These are phyloP conservation scores for Malassezia vespertilionis DNA, from an alignment of 1,284 basidiomycete genomes.

Conservation along the genomic window DNA sequence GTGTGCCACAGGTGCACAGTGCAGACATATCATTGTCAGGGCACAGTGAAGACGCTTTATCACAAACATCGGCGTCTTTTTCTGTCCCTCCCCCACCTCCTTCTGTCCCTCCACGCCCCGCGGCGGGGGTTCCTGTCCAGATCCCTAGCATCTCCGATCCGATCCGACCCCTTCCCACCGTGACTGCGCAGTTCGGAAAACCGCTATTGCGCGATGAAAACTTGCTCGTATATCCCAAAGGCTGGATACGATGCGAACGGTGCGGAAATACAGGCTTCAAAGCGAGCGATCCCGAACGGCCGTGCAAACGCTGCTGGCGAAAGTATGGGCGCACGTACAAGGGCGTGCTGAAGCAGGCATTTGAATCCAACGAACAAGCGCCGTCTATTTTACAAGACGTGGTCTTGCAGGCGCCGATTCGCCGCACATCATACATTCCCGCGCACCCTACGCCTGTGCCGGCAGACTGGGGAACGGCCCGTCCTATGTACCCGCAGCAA, in stretches of 20 bases:
- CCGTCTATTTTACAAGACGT: neutral
- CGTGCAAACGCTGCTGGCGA: slow-evolving; percentile 15
- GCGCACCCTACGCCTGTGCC: neutral
- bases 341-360: slow-evolving; percentile 7
- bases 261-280: slow-evolving; percentile 19
- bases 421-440: neutral
- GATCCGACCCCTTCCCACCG: neutral
- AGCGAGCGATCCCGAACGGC: slow-evolving; percentile 1
- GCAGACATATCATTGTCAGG: too few species aligned
- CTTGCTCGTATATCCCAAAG: slow-evolving; percentile 14
- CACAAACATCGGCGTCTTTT: too few species aligned
- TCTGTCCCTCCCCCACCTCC: too few species aligned
- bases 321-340: slow-evolving; percentile 12
- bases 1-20: too few species aligned
- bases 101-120: too few species aligned
- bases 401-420: neutral
- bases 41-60: too few species aligned
- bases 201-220: slow-evolving; percentile 13
- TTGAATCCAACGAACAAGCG: neutral
- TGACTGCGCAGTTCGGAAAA: neutral
- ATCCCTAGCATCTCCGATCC: too few species aligned
- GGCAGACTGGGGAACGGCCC: too few species aligned
- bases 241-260: slow-evolving; percentile 5
- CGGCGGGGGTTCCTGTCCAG: too few species aligned
- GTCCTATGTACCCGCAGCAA: too few species aligned